phyloP scores from a whole-genome alignment of 2,329 filamentous ascomycete species.

The Alternaria sp. region DNA sequence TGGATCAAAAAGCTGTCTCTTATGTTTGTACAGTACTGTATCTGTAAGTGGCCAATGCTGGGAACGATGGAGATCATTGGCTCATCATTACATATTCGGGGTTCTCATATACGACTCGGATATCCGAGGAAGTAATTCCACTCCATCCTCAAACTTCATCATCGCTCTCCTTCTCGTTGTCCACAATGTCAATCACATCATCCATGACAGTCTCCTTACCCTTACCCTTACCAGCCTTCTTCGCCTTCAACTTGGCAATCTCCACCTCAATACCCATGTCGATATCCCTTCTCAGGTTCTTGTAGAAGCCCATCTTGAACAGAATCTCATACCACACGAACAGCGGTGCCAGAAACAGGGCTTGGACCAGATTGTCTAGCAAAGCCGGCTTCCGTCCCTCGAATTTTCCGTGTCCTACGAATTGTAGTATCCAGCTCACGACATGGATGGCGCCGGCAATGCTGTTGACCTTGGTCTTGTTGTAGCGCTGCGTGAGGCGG shows the following conservation, averaged over 20 bases:
- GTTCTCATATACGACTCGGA: too few species aligned
- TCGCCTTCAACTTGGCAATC: slow-evolving; percentile 55
- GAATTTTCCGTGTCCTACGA: slow-evolving; percentile 87
- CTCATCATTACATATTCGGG: background rate
- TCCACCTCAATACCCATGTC: slow-evolving; percentile 51
- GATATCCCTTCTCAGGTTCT: slow-evolving; percentile 55
- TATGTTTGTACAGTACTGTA: background rate
- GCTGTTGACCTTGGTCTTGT: slow-evolving; percentile 61
- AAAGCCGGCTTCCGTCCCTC: slow-evolving; percentile 87
- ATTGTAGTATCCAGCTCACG: slow-evolving; percentile 83
- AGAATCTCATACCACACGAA: slow-evolving; percentile 96
- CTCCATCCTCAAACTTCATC: background rate
- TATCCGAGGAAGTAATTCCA: background rate
- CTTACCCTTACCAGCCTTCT: slow-evolving; percentile 30
- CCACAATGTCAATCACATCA: background rate
- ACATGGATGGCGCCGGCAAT: slow-evolving; percentile 72
- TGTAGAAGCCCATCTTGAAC: slow-evolving; percentile 85
- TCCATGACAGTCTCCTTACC: background rate
- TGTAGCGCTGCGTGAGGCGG: slow-evolving; percentile 66
- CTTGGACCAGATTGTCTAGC: slow-evolving; percentile 89
- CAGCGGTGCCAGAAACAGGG: slow-evolving; percentile 87
- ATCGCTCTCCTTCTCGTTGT: background rate
- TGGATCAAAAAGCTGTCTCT: background rate
- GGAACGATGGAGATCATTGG: background rate
- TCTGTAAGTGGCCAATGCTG: background rate